These are phyloP conservation scores for Diaporthe sp. DNA, from an alignment of 2,329 filamentous ascomycete species.

Conservation along the genomic window DNA sequence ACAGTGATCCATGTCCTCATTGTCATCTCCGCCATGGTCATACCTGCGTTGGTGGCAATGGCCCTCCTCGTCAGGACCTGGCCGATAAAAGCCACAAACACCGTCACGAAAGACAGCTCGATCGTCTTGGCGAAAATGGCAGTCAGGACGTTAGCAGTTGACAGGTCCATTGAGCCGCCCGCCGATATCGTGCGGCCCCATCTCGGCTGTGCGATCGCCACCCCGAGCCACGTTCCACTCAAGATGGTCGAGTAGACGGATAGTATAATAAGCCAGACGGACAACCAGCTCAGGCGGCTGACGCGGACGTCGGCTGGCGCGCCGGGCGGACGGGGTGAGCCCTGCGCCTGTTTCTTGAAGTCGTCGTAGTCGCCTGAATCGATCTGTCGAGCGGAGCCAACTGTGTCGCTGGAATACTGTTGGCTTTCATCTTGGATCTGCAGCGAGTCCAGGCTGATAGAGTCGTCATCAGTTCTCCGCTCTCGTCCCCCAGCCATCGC, in stretches of 20 bases:
- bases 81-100: constrained; percentile 79
- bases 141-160: constrained; percentile 75
- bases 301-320: constrained; percentile 28
- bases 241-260: constrained; percentile 73
- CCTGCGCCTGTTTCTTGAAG: constrained; percentile 1
- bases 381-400: background rate
- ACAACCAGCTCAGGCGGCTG: constrained; percentile 56
- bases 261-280: constrained; percentile 55
- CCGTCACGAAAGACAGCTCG: constrained; percentile 81
- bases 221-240: constrained; percentile 73
- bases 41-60: constrained; percentile 69
- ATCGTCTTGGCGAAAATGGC: constrained; percentile 80
- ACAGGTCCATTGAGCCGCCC: constrained; percentile 64
- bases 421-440: constrained; percentile 29
- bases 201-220: constrained; percentile 70
- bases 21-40: constrained; percentile 80
- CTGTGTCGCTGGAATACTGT: background rate
- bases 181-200: constrained; percentile 69
- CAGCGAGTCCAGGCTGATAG: constrained; percentile 33
- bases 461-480: constrained; percentile 9
- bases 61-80: constrained; percentile 79
- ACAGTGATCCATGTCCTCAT: constrained; percentile 80
- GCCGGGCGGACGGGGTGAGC: background rate
- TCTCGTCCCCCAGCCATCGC: background rate
- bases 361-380: constrained; percentile 18